Evolutionary conservation across 306 rosid genomes (phyloP).

Genomic region (barrel medic (Medicago truncatula)): MtrunA17r5.0-ANR NC_053048.1:43403501-43404000

Average conservation of each 20-base stretch:
- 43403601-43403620: constrained; percentile 72
- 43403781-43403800: constrained; percentile 58
- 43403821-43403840: constrained; percentile 70
- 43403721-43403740: constrained; percentile 72
- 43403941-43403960: not conserved
- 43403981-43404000: constrained; percentile 55
- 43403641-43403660: constrained; percentile 80
- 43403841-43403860: constrained; percentile 72
- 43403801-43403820: constrained; percentile 78
- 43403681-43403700: constrained; percentile 65
- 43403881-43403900: constrained; percentile 63
- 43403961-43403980: not conserved
- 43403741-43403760: constrained; percentile 76
- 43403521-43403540: constrained; percentile 70
- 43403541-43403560: constrained; percentile 54
- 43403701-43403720: constrained; percentile 45
- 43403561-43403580: constrained; percentile 86
- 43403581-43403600: constrained; percentile 75
- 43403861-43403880: constrained; percentile 79
- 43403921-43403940: constrained; percentile 72
- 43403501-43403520: constrained; percentile 90
- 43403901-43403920: constrained; percentile 75
- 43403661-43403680: constrained; percentile 81
- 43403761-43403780: constrained; percentile 75
- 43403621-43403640: constrained; percentile 85